A percentile compares a stretch with the other conserved stretches of the same genome.
Evolutionary conservation across 768 basidiomycete genomes (phyloP).

Genomic region (Coprinopsis marcescibilis): DNA sequence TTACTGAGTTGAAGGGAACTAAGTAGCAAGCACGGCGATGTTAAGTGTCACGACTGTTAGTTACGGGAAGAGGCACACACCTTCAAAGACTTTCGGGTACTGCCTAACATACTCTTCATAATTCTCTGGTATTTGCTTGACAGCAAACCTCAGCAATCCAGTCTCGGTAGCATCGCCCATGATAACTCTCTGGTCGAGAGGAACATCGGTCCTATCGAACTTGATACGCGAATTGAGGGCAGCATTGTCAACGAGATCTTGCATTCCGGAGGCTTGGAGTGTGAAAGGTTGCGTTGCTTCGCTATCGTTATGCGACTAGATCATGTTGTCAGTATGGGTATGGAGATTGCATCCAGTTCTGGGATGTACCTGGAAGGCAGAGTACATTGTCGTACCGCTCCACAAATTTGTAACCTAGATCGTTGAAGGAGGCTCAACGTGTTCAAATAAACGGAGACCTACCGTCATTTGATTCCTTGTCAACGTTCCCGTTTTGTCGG

Average conservation of each 20-base stretch:
- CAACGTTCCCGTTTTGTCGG: conserved; percentile 68
- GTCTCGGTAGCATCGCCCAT: conserved; percentile 74
- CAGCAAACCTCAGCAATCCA: conserved; percentile 64
- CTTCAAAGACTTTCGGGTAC: conserved; percentile 59
- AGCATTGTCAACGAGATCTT: conserved; percentile 57
- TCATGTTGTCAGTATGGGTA: conserved; percentile 48
- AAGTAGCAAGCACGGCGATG: neutral
- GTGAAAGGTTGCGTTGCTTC: conserved; percentile 45
- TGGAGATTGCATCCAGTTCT: neutral
- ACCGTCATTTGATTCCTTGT: conserved; percentile 72
- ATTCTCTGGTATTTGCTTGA: conserved; percentile 40
- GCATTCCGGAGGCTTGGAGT: conserved; percentile 51
- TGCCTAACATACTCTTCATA: conserved; percentile 50
- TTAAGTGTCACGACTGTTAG: too few species aligned
- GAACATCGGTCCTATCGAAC: conserved; percentile 58
- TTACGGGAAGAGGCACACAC: conserved; percentile 16
- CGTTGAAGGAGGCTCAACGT: neutral
- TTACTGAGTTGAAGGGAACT: conserved; percentile 69
- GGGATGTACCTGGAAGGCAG: conserved; percentile 54
- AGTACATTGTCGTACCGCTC: conserved; percentile 57
- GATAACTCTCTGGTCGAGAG: conserved; percentile 55
- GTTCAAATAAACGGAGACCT: conserved; percentile 8
- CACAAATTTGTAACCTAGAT: conserved; percentile 56
- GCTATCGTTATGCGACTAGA: conserved; percentile 61
- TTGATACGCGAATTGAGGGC: conserved; percentile 66